Percentiles rank a stretch among this genome's conserved stretches.
These are phyloP conservation scores for Laburnicola sp. DNA, from an alignment of 2,329 filamentous ascomycete genomes.

Conservation along the genomic window DNA sequence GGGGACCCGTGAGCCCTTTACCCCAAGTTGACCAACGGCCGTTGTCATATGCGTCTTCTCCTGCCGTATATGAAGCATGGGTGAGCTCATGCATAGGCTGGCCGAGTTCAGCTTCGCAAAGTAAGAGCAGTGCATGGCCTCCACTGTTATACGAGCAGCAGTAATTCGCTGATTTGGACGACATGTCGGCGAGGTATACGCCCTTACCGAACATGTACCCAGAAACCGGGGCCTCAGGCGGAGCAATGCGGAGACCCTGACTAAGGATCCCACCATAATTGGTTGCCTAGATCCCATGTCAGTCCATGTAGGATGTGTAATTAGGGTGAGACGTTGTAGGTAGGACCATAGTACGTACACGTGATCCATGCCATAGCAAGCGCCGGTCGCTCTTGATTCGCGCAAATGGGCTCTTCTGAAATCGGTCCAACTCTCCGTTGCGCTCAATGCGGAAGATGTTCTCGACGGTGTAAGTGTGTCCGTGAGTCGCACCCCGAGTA, in stretches of 20 bases:
- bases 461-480: conserved; percentile 62
- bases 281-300: conserved; percentile 53
- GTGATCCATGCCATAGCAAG: conserved; percentile 85
- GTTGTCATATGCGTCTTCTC: conserved; percentile 61
- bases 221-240: conserved; percentile 75
- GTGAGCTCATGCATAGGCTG: conserved; percentile 70
- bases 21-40: conserved; percentile 72
- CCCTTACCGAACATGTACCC: conserved; percentile 93
- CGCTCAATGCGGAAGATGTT: conserved; percentile 85
- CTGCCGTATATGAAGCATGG: conserved; percentile 63
- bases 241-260: conserved; percentile 87
- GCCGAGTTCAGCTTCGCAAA: conserved; percentile 84
- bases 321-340: background rate
- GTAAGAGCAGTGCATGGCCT: conserved; percentile 72
- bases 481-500: conserved; percentile 70
- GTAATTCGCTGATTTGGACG: conserved; percentile 78
- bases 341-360: conserved; percentile 34
- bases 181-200: conserved; percentile 83
- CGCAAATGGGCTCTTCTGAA: conserved; percentile 60
- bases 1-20: conserved; percentile 65
- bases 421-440: conserved; percentile 70
- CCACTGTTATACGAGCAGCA: conserved; percentile 65
- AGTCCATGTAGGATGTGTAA: background rate
- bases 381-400: conserved; percentile 66
- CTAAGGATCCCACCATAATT: conserved; percentile 87